Evolutionary conservation across 2,329 filamentous ascomycete species (phyloP), one percentile per base, ranked within the genome.

Genomic region (Fusarium foetens): DNA sequence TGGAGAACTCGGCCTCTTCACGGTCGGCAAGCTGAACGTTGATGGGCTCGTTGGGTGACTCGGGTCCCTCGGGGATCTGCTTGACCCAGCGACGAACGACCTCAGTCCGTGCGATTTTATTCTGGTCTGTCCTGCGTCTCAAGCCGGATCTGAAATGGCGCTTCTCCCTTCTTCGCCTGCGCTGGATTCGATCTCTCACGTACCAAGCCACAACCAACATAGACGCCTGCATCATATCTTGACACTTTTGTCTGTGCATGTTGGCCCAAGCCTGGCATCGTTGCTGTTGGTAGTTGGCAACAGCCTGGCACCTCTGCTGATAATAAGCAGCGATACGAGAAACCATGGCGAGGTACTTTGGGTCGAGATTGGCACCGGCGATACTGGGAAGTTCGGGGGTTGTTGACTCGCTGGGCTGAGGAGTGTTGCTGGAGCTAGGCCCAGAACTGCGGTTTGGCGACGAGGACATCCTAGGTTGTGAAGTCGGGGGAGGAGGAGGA

Each of bases 161-260:
- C 79, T 82, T 84, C 74, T 83, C 79, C 57, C 81, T 78, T 71
- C 79, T 80, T 46, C 84, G 80, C 33, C 84, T 80, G 36, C 84
- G 81, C 65, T 81, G 79, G 71, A 86, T 84, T 36, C 84, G 83
- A 71, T 86, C 84, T 46, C 84, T 82, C 46, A 85, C 82, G 71
- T 86, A 86, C 84, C 84, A 86, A 17, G 84, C 84, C 36, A 86
- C 83, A 8, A 86, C 82, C 27, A 86, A 76, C 82, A 85, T 86
- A 63, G 84, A 83, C 1, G 84, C 84, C 70, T 85, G 84, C 79
- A 83, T 84, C 80, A 84, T 84, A 68, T 86, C 84, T 76, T 85
- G 84, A 70, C 83, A 84, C 74, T 84, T 83, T 71, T 85, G 83
- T 45, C 83, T 81, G 75, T 86, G 83, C 75, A 82, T 79, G 70